Evolutionary conservation across 2,329 filamentous ascomycete genomes (phyloP), one percentile per base, ranked within the genome.

Genomic region (Diaporthe sp.): DNA sequence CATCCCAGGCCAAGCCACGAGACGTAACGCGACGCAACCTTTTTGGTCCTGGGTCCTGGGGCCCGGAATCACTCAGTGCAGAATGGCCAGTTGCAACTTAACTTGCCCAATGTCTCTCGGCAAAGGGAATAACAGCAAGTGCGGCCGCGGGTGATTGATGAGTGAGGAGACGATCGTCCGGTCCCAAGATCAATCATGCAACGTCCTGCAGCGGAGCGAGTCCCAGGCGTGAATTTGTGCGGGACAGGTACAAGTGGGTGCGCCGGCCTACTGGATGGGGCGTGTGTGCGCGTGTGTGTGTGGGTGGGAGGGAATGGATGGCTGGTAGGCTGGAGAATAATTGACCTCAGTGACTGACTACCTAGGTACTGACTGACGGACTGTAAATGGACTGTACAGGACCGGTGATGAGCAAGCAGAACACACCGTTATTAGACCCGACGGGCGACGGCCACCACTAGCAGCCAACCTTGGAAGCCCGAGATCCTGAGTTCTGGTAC

Each of bases 141-240:
- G 42, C 60, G 60, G 40, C 60, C 60, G 25, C 60, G 40, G 60
- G 60, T 47, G 58, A 64, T 45, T 45, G 15, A 66, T 66, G 13
- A 6, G 33, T 47, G 60, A 66, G n/a, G 47, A 40, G 47, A 68
- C 33, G 64, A 68, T 68, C 64, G 64, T 68, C 64, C 19, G 64
- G 64, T 30, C 64, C 47, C 47, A 68, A 40, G 47, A 54, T 40
- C 64, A 68, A 22, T 54, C 64, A 68, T 54, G 64, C 33, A 68
- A 52, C 64, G 33, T 22, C 47, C 47, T 40, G 47, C 40, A 22
- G 64, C 64, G 15, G 54, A 22, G 64, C 64, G 15, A 68, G 64
- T 35, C 45, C 64, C 33, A 54, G 45, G 64, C 47, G 30, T 67
- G 64, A 52, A 52, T 28, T 50, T 38, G 64, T 35, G 45, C 30